phyloP scores from a whole-genome alignment of 2,329 filamentous ascomycete species.

The Aspergillus flavus region DNA sequence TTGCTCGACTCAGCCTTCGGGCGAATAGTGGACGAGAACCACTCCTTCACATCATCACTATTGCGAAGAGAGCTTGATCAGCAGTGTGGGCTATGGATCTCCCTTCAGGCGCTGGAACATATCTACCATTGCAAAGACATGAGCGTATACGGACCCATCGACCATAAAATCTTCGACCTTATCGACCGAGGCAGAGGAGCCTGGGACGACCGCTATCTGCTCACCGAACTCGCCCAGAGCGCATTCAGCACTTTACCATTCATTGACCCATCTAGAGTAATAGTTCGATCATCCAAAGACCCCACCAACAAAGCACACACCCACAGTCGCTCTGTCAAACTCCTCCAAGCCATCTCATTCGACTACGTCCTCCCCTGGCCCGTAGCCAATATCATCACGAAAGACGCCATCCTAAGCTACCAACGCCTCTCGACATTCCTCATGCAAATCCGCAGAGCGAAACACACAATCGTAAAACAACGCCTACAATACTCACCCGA shows the following conservation, averaged over 20 bases:
- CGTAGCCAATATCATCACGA: constrained; percentile 71
- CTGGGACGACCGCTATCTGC: constrained; percentile 81
- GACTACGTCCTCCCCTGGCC: constrained; percentile 69
- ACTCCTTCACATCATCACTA: constrained; percentile 67
- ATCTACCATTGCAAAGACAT: constrained; percentile 81
- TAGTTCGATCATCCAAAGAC: constrained; percentile 56
- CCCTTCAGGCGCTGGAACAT: constrained; percentile 67
- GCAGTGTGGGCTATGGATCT: constrained; percentile 66
- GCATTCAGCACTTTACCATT: constrained; percentile 60
- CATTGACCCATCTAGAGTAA: constrained; percentile 64
- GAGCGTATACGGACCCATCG: constrained; percentile 65
- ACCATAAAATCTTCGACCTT: constrained; percentile 71
- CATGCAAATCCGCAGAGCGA: constrained; percentile 74
- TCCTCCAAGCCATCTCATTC: constrained; percentile 65
- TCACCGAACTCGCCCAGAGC: constrained; percentile 76
- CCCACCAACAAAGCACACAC: constrained; percentile 48
- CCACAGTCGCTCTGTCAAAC: constrained; percentile 61
- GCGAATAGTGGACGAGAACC: constrained; percentile 74
- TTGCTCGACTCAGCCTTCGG: constrained; percentile 72
- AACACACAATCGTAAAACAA: constrained; percentile 63
- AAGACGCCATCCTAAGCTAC: constrained; percentile 66
- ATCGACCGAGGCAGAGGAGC: constrained; percentile 62
- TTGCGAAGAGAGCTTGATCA: constrained; percentile 69
- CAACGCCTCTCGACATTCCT: constrained; percentile 74
- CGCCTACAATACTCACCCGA: constrained; percentile 42